Conservation (phyloP, 805 yeast species). For the Candida corydali region DNA sequence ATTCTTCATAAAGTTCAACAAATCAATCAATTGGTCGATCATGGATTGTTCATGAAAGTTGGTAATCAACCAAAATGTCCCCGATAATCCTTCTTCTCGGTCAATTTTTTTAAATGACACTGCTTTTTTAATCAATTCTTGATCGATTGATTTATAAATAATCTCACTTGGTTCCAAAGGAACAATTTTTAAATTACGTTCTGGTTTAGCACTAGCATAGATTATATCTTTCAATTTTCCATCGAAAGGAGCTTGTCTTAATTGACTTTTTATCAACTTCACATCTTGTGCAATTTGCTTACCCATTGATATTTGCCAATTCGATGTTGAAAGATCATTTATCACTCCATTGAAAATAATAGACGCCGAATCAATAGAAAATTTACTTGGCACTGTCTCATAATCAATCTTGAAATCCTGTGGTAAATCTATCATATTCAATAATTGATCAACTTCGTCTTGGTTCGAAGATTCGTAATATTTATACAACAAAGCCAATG, state of each 20-base stretch:
- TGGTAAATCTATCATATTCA: constrained; percentile 15
- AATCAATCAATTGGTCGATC: constrained; percentile 40
- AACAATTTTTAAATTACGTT: constrained; percentile 42
- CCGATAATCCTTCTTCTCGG: constrained; percentile 42
- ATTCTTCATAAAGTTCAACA: constrained; percentile 22
- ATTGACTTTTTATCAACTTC: constrained; percentile 21
- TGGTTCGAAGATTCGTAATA: constrained; percentile 22
- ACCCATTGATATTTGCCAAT: constrained; percentile 55
- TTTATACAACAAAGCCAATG: constrained; percentile 37
- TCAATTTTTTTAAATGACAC: constrained; percentile 15
- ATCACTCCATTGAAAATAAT: constrained; percentile 75
- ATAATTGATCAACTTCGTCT: constrained; percentile 21
- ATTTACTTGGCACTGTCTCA: constrained; percentile 19
- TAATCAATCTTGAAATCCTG: constrained; percentile 16
- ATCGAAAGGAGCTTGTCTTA: constrained; percentile 20
- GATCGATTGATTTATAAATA: constrained; percentile 26
- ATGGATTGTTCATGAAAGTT: constrained; percentile 40
- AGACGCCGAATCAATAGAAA: constrained; percentile 43
- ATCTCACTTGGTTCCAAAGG: constrained; percentile 32
- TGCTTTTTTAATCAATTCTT: constrained; percentile 22
- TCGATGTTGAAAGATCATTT: constrained; percentile 40
- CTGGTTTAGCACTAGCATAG: constrained; percentile 34
- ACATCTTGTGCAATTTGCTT: constrained; percentile 56
- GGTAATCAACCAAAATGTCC: constrained; percentile 51
- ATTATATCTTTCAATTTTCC: constrained; percentile 37